phyloP scores from a whole-genome alignment of 768 basidiomycete species.

The Lentinula sp. region DNA sequence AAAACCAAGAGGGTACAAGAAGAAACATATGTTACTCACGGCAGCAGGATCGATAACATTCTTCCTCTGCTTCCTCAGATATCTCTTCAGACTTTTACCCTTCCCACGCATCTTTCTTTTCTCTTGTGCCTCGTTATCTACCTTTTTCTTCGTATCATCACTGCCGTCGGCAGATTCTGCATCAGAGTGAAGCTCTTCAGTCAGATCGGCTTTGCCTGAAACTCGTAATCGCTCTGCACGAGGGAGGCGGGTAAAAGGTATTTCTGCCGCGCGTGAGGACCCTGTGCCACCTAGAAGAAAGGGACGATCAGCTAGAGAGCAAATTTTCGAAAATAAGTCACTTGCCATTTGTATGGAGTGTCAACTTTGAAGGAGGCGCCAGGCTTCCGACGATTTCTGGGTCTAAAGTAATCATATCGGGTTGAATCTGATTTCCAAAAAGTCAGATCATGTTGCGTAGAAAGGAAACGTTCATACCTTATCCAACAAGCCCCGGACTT shows the following conservation, averaged over 20 bases:
- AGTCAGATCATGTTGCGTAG: not conserved
- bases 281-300: not conserved
- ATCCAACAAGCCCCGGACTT: constrained; percentile 86
- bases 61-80: constrained; percentile 86
- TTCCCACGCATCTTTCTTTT: constrained; percentile 86
- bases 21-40: constrained; percentile 28
- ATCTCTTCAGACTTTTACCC: constrained; percentile 80
- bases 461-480: constrained; percentile 46
- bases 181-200: constrained; percentile 39
- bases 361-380: constrained; percentile 52
- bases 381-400: constrained; percentile 71
- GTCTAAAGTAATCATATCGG: constrained; percentile 86
- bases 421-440: constrained; percentile 57
- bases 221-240: constrained; percentile 74
- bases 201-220: constrained; percentile 69
- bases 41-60: constrained; percentile 86
- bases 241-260: constrained; percentile 68
- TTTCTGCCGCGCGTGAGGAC: constrained; percentile 26
- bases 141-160: constrained; percentile 18
- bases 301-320: not conserved
- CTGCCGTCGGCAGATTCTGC: constrained; percentile 26
- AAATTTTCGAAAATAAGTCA: not conserved
- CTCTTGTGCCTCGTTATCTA: constrained; percentile 44
- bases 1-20: constrained; percentile 3
- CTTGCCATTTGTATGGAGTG: constrained; percentile 30